Evolutionary conservation across 2,329 filamentous ascomycete genomes (phyloP).

Genomic region (Colletotrichum sp.): DNA sequence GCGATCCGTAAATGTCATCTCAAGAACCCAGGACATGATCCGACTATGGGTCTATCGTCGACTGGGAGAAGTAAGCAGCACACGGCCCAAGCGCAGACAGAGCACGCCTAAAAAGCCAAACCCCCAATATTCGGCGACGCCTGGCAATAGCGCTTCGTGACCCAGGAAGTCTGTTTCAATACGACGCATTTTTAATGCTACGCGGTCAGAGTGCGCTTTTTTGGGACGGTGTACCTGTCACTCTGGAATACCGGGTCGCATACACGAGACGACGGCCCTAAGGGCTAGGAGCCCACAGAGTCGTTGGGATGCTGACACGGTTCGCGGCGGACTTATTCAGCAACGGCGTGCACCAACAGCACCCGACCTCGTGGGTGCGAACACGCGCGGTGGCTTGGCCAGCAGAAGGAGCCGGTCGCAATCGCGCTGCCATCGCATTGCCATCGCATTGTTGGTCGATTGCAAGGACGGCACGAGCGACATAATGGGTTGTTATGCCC

Average conservation of each 20-base stretch:
- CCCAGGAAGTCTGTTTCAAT: constrained; percentile 12
- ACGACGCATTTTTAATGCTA: constrained; percentile 1
- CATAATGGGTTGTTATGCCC: not conserved
- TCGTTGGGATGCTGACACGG: not conserved
- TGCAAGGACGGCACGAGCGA: not conserved
- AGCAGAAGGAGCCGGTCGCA: not conserved
- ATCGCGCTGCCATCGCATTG: not conserved
- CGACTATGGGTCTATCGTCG: constrained; percentile 7
- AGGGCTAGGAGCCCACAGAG: not conserved
- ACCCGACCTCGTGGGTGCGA: not conserved
- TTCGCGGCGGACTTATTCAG: not conserved
- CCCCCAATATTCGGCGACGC: not conserved
- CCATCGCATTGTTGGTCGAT: not conserved
- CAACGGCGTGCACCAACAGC: not conserved
- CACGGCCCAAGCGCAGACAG: not conserved
- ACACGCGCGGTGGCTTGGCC: not conserved
- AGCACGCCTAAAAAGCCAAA: not conserved
- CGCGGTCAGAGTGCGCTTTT: not conserved
- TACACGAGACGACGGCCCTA: not conserved
- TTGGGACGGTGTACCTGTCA: not conserved
- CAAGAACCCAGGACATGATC: not conserved
- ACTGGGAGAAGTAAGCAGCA: not conserved
- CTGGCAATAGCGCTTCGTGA: not conserved
- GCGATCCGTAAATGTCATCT: not conserved
- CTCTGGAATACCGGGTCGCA: not conserved